Conservation (phyloP, 1,284 basidiomycete genomes). For the Coriolopsis trogii region DNA sequence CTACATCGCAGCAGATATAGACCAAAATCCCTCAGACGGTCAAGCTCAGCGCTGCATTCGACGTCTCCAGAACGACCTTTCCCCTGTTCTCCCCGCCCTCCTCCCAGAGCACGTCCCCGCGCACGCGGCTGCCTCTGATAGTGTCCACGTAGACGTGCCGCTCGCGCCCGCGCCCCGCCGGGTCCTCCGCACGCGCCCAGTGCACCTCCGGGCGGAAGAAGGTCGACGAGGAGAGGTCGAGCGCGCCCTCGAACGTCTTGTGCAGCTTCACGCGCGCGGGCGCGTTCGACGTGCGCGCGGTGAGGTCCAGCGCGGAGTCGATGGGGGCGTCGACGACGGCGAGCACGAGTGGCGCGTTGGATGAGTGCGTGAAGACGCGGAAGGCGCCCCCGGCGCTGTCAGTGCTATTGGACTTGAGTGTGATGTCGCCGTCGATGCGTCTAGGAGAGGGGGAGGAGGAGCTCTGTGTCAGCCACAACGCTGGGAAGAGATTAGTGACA, state of each 20-base stretch:
- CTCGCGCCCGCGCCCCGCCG: neutral
- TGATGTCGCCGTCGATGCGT: conserved; percentile 32
- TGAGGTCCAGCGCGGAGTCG: conserved; percentile 38
- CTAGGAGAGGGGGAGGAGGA: conserved; percentile 32
- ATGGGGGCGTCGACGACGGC: conserved; percentile 39
- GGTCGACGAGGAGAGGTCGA: conserved; percentile 32
- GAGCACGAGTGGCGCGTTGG: conserved; percentile 35
- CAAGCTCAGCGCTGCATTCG: neutral
- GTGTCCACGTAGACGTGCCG: neutral
- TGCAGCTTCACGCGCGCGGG: conserved; percentile 37
- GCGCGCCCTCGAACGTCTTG: too few relatives aligned
- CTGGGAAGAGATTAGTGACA: neutral
- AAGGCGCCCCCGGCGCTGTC: conserved; percentile 34
- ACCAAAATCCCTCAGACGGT: conserved; percentile 1
- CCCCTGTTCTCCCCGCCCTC: conserved; percentile 1
- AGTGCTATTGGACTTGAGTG: conserved; percentile 30
- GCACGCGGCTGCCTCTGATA: neutral
- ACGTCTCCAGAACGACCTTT: neutral
- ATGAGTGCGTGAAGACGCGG: conserved; percentile 28
- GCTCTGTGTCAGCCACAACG: neutral
- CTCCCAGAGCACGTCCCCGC: conserved; percentile 3
- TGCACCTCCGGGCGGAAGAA: conserved; percentile 5
- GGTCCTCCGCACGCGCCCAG: conserved; percentile 1
- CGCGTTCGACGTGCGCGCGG: conserved; percentile 35
- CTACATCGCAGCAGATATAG: too few relatives aligned